Evolutionary conservation across 2,329 filamentous ascomycete species (phyloP).

Genomic region (Neonectria punicea): DNA sequence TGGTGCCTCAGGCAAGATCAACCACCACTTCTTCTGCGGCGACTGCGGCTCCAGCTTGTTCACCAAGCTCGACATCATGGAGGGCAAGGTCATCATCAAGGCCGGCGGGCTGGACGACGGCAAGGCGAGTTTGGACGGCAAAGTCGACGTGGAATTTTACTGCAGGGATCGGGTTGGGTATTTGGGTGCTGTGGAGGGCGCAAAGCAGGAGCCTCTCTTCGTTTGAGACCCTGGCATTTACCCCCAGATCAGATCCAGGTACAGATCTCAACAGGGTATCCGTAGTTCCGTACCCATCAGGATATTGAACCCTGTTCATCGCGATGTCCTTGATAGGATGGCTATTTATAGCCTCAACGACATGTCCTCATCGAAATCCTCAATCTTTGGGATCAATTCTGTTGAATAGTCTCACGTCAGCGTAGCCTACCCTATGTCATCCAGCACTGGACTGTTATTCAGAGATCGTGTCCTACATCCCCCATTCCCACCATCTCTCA

Average conservation of each 20-base stretch:
- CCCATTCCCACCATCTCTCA: too few relatives aligned
- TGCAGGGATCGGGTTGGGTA: slow-evolving; percentile 60
- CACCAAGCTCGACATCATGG: slow-evolving; percentile 64
- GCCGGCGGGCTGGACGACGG: slow-evolving; percentile 62
- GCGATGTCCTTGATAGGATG: not conserved
- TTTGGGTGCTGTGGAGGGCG: slow-evolving; percentile 53
- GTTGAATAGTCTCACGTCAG: not conserved
- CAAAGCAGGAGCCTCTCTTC: slow-evolving; percentile 55
- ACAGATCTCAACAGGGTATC: not conserved
- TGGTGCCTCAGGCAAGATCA: slow-evolving; percentile 63
- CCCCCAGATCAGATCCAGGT: not conserved
- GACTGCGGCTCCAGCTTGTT: slow-evolving; percentile 63
- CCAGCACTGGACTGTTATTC: not conserved
- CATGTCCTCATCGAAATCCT: not conserved
- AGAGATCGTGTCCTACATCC: too few relatives aligned
- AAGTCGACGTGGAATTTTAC: slow-evolving; percentile 63
- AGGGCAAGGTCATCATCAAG: slow-evolving; percentile 61
- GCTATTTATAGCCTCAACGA: not conserved
- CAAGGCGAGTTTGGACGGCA: slow-evolving; percentile 53
- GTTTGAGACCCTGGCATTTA: not conserved
- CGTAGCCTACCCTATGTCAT: not conserved
- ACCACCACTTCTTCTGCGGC: slow-evolving; percentile 66
- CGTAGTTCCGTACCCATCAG: too few relatives aligned
- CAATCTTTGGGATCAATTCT: not conserved
- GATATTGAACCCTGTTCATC: not conserved